Conservation (phyloP, 257 asterid genomes). For the Rehmannia glutinosa region DNA sequence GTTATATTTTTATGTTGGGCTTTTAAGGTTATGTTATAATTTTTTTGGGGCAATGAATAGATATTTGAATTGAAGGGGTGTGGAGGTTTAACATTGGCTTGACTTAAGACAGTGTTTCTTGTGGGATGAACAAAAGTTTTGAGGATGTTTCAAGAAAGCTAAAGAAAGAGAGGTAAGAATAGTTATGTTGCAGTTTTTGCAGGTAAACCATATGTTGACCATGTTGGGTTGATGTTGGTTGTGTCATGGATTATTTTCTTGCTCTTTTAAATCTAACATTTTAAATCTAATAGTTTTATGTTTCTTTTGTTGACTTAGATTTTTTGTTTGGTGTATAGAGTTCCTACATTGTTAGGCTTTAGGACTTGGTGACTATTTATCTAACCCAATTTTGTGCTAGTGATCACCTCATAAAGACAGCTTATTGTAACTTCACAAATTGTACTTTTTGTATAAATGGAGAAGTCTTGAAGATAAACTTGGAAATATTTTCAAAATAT, state of each 20-base stretch:
- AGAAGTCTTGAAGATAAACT: neutral
- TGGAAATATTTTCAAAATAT: neutral
- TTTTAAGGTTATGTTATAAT: neutral
- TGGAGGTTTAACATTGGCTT: slow-evolving; percentile 38
- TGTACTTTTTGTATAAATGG: neutral
- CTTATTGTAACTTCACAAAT: neutral
- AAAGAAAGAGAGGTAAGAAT: neutral
- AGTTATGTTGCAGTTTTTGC: slow-evolving; percentile 34
- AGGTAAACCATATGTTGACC: slow-evolving; percentile 80
- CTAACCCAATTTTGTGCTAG: slow-evolving; percentile 11
- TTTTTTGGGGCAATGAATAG: too few species aligned
- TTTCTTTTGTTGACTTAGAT: neutral
- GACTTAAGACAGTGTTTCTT: slow-evolving; percentile 32
- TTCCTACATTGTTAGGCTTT: neutral
- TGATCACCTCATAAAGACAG: neutral
- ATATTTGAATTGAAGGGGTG: neutral
- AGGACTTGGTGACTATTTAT: neutral
- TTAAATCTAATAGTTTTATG: too few species aligned
- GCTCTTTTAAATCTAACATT: slow-evolving; percentile 20
- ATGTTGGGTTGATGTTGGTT: slow-evolving; percentile 39
- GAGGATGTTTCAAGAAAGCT: slow-evolving; percentile 23
- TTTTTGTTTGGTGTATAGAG: neutral
- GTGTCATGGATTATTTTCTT: slow-evolving; percentile 12
- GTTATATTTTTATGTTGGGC: slow-evolving; percentile 10
- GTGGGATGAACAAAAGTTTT: slow-evolving; percentile 20